Conservation (phyloP, 2,329 filamentous ascomycete species). For the Penicillium digitatum region DNA sequence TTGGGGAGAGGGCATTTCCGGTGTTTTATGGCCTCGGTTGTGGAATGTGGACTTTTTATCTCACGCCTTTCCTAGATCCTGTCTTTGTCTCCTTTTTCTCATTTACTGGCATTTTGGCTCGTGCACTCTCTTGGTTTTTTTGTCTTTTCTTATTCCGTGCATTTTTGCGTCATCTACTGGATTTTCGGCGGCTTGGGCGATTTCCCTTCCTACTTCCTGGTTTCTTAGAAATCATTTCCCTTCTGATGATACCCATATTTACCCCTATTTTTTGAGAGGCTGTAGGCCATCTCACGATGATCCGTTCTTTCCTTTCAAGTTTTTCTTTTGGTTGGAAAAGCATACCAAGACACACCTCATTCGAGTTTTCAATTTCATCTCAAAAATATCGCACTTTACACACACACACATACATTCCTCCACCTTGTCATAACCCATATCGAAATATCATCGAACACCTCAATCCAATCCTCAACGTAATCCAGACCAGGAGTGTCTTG, state of each 20-base stretch:
- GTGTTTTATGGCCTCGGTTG: not conserved
- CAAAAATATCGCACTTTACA: not conserved
- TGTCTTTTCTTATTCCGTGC: conserved; percentile 10
- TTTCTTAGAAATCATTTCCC: conserved; percentile 7
- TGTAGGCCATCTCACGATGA: conserved; percentile 8
- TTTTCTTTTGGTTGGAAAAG: not conserved
- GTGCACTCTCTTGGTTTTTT: conserved; percentile 4
- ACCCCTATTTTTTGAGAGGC: conserved; percentile 7
- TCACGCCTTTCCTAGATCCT: not conserved
- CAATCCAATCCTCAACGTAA: not conserved
- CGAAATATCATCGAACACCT: not conserved
- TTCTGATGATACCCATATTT: conserved; percentile 34
- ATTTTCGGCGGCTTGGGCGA: not conserved
- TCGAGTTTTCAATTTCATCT: not conserved
- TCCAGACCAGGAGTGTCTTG: not conserved
- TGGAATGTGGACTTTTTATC: not conserved
- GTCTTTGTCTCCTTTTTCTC: not conserved
- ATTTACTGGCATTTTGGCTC: conserved; percentile 1
- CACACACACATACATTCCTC: not conserved
- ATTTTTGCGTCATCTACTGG: conserved; percentile 6
- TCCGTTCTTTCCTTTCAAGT: not conserved
- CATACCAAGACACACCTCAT: not conserved
- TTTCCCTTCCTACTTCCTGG: conserved; percentile 4
- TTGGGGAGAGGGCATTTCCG: not conserved
- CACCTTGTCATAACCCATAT: not conserved